phyloP scores from a whole-genome alignment of 179 eudicot species.

The Amaranthus tricolor region DNA sequence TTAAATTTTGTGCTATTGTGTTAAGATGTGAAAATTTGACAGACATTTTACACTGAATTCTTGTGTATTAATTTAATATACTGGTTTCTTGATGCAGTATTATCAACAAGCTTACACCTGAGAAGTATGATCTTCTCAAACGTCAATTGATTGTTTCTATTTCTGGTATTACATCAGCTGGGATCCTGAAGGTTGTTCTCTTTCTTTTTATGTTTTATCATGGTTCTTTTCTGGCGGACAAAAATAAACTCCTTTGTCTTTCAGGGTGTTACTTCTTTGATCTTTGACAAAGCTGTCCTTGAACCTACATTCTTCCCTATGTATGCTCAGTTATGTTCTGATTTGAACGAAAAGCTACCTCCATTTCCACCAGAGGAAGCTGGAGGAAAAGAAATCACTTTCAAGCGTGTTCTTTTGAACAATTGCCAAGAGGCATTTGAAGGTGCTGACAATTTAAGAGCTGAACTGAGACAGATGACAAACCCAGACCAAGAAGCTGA shows the following conservation, averaged over 20 bases:
- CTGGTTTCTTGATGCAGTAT: conserved; percentile 49
- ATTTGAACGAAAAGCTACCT: conserved; percentile 77
- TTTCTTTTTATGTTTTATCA: conserved; percentile 1
- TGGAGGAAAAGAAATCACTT: conserved; percentile 77
- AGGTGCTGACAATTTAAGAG: conserved; percentile 81
- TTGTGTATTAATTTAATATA: conserved; percentile 12
- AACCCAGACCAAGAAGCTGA: conserved; percentile 83
- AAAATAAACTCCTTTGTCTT: background rate
- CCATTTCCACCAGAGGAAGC: conserved; percentile 85
- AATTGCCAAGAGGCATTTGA: conserved; percentile 97
- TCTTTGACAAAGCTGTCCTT: conserved; percentile 96
- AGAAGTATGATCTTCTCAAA: conserved; percentile 92
- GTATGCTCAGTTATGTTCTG: conserved; percentile 88
- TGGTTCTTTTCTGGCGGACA: background rate
- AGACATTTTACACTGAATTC: background rate
- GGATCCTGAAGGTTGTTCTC: conserved; percentile 67
- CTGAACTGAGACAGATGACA: conserved; percentile 75
- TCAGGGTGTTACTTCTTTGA: conserved; percentile 84
- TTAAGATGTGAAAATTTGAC: background rate
- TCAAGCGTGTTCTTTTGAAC: conserved; percentile 86
- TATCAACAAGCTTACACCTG: conserved; percentile 95
- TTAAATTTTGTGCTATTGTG: background rate
- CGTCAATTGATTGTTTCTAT: conserved; percentile 64
- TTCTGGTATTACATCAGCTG: conserved; percentile 89
- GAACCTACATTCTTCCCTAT: conserved; percentile 97